phyloP scores from a whole-genome alignment of 2,329 filamentous ascomycete genomes.

The Aquanectria penicillioides region DNA sequence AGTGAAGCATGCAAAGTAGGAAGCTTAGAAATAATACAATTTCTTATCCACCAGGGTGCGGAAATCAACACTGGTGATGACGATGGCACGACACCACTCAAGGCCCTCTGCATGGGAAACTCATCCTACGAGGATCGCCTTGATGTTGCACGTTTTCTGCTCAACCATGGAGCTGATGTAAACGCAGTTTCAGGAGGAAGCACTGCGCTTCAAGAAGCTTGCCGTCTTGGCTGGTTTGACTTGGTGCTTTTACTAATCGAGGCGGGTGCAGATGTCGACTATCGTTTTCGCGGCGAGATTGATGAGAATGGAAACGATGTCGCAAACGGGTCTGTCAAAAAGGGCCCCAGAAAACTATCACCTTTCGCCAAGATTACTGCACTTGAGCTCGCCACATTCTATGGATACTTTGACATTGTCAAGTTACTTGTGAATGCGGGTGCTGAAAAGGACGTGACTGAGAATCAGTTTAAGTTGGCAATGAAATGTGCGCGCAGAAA shows the following conservation, averaged over 20 bases:
- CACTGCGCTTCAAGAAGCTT: not conserved
- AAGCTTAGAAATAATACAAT: no score
- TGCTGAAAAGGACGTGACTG: not conserved
- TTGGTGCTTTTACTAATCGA: not conserved
- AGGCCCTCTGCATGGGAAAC: not conserved
- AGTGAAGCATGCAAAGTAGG: no score
- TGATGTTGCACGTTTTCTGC: not conserved
- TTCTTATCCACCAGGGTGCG: not conserved
- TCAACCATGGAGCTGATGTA: not conserved
- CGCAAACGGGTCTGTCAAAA: no score
- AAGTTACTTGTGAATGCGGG: not conserved
- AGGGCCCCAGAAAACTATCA: no score
- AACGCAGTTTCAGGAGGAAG: not conserved
- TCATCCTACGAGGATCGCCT: not conserved
- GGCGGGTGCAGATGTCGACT: not conserved
- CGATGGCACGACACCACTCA: not conserved
- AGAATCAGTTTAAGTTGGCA: not conserved
- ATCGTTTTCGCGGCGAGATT: no score
- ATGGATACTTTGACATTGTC: not conserved
- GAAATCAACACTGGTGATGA: not conserved
- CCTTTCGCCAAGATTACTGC: not conserved
- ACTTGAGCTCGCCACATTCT: not conserved
- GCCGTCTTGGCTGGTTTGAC: not conserved
- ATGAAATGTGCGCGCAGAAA: not conserved
- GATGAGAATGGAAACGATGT: no score